These are phyloP conservation scores for Sarcodon aspratus DNA, from an alignment of 768 basidiomycete species.

Conservation along the genomic window DNA sequence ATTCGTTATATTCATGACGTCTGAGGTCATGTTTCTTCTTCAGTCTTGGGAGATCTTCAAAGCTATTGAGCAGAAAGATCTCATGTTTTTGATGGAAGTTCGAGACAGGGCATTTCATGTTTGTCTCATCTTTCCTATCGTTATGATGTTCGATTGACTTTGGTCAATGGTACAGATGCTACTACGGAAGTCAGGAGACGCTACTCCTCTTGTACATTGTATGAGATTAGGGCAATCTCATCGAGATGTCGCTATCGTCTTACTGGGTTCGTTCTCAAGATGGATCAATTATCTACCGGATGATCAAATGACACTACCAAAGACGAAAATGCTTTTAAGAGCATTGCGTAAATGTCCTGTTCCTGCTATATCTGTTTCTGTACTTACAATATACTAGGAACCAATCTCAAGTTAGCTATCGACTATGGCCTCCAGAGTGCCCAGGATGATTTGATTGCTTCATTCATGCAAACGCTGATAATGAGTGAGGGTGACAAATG, in stretches of 20 bases:
- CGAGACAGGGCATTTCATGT: conserved; percentile 75
- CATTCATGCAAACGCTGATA: conserved; percentile 87
- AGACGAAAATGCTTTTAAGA: conserved; percentile 66
- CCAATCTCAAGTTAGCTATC: conserved; percentile 86
- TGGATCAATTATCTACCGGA: conserved; percentile 87
- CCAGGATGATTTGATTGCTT: conserved; percentile 78
- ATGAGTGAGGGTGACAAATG: conserved; percentile 96
- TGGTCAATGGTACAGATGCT: conserved; percentile 37
- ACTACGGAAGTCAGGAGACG: conserved; percentile 74
- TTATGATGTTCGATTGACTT: background rate
- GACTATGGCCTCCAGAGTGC: conserved; percentile 76
- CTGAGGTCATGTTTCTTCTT: background rate
- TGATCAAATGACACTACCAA: conserved; percentile 53
- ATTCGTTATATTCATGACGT: conserved; percentile 3
- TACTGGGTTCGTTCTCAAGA: conserved; percentile 85
- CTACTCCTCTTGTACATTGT: conserved; percentile 85
- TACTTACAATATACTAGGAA: conserved; percentile 30
- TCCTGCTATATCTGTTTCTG: background rate
- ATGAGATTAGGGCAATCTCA: conserved; percentile 71
- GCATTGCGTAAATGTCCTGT: conserved; percentile 48
- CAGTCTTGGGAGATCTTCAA: conserved; percentile 62
- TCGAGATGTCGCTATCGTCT: conserved; percentile 74
- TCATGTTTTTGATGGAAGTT: conserved; percentile 75
- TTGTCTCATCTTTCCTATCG: conserved; percentile 14
- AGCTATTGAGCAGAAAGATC: conserved; percentile 78